Conservation (phyloP, 2,329 filamentous ascomycete genomes). For the Graphium sp. region DNA sequence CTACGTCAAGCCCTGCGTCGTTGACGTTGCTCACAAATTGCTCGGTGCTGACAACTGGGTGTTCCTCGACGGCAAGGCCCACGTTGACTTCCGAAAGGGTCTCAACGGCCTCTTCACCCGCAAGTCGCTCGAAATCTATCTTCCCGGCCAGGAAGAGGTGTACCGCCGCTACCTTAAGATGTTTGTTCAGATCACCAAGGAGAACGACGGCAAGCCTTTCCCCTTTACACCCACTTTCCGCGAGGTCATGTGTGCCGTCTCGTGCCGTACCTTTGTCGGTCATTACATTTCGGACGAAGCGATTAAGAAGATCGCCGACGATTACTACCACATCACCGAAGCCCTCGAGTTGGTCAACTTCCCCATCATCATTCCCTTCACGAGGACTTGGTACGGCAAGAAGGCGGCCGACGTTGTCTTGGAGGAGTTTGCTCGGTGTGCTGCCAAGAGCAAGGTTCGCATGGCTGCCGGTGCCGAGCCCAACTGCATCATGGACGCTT, state of each 20-base stretch:
- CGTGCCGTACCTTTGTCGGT: conserved; percentile 91
- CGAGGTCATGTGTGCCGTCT: conserved; percentile 87
- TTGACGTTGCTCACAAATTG: conserved; percentile 86
- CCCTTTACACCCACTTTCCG: conserved; percentile 89
- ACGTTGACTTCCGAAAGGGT: conserved; percentile 95
- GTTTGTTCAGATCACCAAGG: conserved; percentile 60
- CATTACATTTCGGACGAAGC: conserved; percentile 85
- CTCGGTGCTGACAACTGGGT: conserved; percentile 90
- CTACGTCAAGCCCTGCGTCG: conserved; percentile 91
- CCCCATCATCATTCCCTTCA: conserved; percentile 88
- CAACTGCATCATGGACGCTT: conserved; percentile 89
- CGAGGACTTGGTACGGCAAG: conserved; percentile 94
- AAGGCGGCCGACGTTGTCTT: conserved; percentile 88
- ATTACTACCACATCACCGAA: conserved; percentile 93
- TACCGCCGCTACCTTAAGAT: conserved; percentile 74
- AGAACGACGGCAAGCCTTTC: conserved; percentile 54
- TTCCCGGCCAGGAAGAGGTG: conserved; percentile 83
- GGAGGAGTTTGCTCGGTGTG: conserved; percentile 75
- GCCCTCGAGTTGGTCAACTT: conserved; percentile 97
- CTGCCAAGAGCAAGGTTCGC: conserved; percentile 80
- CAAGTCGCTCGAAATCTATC: conserved; percentile 70
- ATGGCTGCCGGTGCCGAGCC: conserved; percentile 79
- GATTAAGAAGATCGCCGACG: conserved; percentile 86
- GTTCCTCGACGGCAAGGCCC: conserved; percentile 85
- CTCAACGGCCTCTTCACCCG: conserved; percentile 90